Evolutionary conservation across 345 rosid species (phyloP), one percentile per base, ranked within the genome.

Genomic region (Brassica cretica): DNA sequence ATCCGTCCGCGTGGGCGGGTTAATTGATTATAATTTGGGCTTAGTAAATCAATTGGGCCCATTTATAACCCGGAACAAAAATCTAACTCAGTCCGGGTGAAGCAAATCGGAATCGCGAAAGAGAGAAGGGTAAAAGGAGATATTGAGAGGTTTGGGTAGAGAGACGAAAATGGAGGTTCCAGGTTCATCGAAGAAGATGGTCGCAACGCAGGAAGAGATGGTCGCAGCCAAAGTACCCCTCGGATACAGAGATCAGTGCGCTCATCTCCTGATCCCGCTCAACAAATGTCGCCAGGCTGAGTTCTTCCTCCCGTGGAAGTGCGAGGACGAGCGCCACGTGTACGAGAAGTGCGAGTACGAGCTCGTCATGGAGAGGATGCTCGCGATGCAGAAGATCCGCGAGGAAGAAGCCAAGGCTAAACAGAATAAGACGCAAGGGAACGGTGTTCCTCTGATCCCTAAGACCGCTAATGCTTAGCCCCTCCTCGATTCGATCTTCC

Each of bases 281-380:
- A 93, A 96, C 87, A 90, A 90, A 85, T 96, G 99, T 83, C 85
- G 99, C 19, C 98, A 93, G 66, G 86, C 97, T 0, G 98, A 93
- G 93, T 87, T 91, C 58, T 96, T 82, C 85, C 88, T 96, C 9
- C 99, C 99, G 0, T 96, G 99, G 99, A 96, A 96, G 74, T 96
- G 99, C 86, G 97, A 93, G 83, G 85, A 84, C 75, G 91, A 93
- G 80, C 95, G 99, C 65, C 99, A 96, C 79, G 62, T 83, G 73
- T 96, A 96, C 73, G 98, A 96, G 88, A 93, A 96, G 89, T 96
- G 99, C 71, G 93, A 87, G 71, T 96, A 93, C 89, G 98, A 96
- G 86, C 97, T 96, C 37, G 95, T 96, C 55, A 96, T 91, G 98
- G 98, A 93, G 86, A 81, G 99, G 33, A 96, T 96, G 98, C 92